Evolutionary conservation across 2,329 filamentous ascomycete genomes (phyloP), one percentile per base, ranked within the genome.

Genomic region (Emydomyces testavorans): DNA sequence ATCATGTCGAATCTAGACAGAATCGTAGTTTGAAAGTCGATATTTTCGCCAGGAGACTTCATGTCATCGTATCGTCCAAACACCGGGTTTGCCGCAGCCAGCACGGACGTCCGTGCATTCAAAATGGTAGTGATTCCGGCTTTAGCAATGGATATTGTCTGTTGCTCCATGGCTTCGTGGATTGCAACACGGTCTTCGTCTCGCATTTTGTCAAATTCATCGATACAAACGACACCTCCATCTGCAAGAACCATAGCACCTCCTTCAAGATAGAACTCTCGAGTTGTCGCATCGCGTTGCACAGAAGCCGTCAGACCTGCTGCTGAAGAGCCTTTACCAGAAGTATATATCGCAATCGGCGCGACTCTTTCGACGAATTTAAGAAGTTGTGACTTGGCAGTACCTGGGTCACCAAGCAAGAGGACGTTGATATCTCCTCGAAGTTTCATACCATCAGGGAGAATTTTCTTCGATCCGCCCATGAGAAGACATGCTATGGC

Each of bases 131-230:
- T 98, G 62, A 98, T 98, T 58, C 92, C 92, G 0, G 92, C 92
- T 70, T 98, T 96, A 54, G 92, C 92, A 58, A 98, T 96, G 8
- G 92, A 96, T 52, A 98, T 98, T 0, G 92, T 98, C 67, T 98
- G 92, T 70, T 98, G 92, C 65, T 98, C 92, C 92, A 98, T 98
- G 50, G 92, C 92, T 76, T 98, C 92, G 74, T 98, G 92, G 56
- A 98, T 98, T 1, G 92, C 92, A 5, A 96, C 92, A 57, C 92
- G 79, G 59, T 98, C 92, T 65, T 98, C 92, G 62, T 98, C 92
- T 53, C 92, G 78, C 92, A 98, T 98, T 74, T 98, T 98, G 71
- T 98, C 92, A 62, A 98, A 98, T 68, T 98, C 92, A 62, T 98
- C 92, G 58, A 98, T 98, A 66, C 92, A 96, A 7, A 96, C 92